A percentile compares a stretch with the other conserved stretches of the same genome.
phyloP scores from a whole-genome alignment of 1,139 yeast species.

The Diutina mesorugosa region DNA sequence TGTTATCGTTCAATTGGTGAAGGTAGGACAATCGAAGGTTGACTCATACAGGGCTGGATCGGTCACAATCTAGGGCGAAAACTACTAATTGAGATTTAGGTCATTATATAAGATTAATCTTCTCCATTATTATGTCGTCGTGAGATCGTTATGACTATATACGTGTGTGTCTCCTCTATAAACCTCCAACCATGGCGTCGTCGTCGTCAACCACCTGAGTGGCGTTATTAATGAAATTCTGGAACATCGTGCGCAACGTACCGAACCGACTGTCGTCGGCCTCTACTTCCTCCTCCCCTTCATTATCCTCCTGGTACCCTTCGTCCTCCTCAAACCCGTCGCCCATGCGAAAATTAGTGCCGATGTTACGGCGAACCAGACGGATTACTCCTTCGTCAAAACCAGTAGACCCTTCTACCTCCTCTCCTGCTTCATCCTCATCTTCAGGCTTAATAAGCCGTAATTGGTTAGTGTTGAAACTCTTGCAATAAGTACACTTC shows the following conservation, averaged over 20 bases:
- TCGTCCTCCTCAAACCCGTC: constrained; percentile 8
- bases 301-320: constrained; percentile 8
- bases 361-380: constrained; percentile 22
- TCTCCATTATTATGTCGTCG: background rate
- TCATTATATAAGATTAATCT: too few relatives aligned
- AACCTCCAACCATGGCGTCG: background rate
- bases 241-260: constrained; percentile 21
- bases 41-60: too few relatives aligned
- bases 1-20: too few relatives aligned
- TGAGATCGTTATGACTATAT: background rate
- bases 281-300: constrained; percentile 10
- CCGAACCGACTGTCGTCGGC: constrained; percentile 16
- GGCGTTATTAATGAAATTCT: constrained; percentile 25
- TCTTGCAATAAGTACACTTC: constrained; percentile 74
- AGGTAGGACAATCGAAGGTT: too few relatives aligned
- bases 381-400: constrained; percentile 13
- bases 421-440: constrained; percentile 16
- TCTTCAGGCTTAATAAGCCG: constrained; percentile 48
- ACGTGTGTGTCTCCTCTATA: background rate
- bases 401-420: constrained; percentile 2
- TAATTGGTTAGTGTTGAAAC: constrained; percentile 73
- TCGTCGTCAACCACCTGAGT: constrained; percentile 2
- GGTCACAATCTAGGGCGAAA: too few relatives aligned
- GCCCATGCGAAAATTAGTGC: constrained; percentile 26
- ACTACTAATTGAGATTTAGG: too few relatives aligned